phyloP scores from a whole-genome alignment of 805 yeast species.

The Saccharomycopsis sp. region DNA sequence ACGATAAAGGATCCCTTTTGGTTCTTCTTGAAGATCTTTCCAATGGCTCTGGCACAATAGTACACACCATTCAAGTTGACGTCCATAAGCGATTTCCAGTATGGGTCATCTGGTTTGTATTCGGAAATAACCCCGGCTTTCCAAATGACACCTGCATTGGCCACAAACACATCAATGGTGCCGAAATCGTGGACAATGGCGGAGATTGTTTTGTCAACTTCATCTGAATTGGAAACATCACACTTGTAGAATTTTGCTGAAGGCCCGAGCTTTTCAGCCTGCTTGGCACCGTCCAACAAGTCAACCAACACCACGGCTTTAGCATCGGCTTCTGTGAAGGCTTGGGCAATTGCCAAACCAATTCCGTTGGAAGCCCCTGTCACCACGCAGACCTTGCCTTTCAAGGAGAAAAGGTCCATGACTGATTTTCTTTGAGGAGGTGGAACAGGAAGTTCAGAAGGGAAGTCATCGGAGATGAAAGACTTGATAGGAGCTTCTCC shows the following conservation, averaged over 20 bases:
- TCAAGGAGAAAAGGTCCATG: slow-evolving; percentile 62
- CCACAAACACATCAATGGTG: slow-evolving; percentile 71
- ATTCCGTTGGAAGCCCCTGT: slow-evolving; percentile 82
- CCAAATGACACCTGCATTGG: slow-evolving; percentile 89
- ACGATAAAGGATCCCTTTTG: slow-evolving; percentile 69
- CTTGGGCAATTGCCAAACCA: slow-evolving; percentile 72
- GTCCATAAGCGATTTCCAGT: slow-evolving; percentile 64
- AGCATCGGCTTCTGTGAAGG: slow-evolving; percentile 81
- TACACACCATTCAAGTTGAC: slow-evolving; percentile 75
- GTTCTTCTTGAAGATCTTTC: slow-evolving; percentile 57
- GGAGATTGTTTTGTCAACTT: slow-evolving; percentile 39
- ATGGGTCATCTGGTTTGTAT: slow-evolving; percentile 38
- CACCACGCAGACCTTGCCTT: slow-evolving; percentile 73
- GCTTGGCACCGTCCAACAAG: slow-evolving; percentile 36
- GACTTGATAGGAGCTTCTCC: slow-evolving; percentile 8
- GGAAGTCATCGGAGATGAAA: slow-evolving; percentile 10
- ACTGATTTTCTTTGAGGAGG: slow-evolving; percentile 36
- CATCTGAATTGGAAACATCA: slow-evolving; percentile 39
- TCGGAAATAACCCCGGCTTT: slow-evolving; percentile 45
- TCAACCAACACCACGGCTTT: slow-evolving; percentile 66
- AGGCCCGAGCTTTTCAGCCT: slow-evolving; percentile 53
- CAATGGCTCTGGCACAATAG: slow-evolving; percentile 68
- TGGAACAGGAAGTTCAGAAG: slow-evolving; percentile 11
- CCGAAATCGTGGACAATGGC: slow-evolving; percentile 61
- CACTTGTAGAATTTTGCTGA: slow-evolving; percentile 56